phyloP scores from a whole-genome alignment of 2,329 filamentous ascomycete genomes.

The Paramyrothecium roridum region DNA sequence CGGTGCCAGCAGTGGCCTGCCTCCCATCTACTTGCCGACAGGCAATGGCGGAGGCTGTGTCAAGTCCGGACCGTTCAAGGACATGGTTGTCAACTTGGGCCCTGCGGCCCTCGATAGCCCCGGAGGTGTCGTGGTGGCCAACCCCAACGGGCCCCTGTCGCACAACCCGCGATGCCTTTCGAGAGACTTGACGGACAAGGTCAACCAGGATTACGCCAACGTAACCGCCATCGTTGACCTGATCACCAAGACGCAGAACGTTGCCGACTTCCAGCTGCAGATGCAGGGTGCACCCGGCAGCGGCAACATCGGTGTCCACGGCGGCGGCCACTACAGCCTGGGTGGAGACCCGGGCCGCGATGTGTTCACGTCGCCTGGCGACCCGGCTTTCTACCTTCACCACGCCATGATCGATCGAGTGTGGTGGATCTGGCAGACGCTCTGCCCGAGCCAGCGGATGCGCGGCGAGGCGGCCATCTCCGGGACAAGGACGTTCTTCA shows the following conservation, averaged over 20 bases:
- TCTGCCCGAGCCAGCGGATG: slow-evolving; percentile 19
- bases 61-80: slow-evolving; percentile 43
- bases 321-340: slow-evolving; percentile 34
- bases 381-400: slow-evolving; percentile 30
- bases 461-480: slow-evolving; percentile 13
- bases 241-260: slow-evolving; percentile 31
- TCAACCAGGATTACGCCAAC: slow-evolving; percentile 21
- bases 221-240: slow-evolving; percentile 27
- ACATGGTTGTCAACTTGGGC: slow-evolving; percentile 37
- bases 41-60: slow-evolving; percentile 56
- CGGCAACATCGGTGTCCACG: slow-evolving; percentile 28
- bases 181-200: slow-evolving; percentile 26
- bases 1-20: slow-evolving; percentile 20
- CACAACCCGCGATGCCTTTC: slow-evolving; percentile 42
- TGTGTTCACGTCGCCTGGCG: slow-evolving; percentile 34
- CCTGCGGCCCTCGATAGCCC: slow-evolving; percentile 27
- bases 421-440: slow-evolving; percentile 25
- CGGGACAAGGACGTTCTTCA: slow-evolving; percentile 20
- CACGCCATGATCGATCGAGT: slow-evolving; percentile 25
- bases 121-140: slow-evolving; percentile 15
- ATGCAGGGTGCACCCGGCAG: slow-evolving; percentile 35
- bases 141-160: slow-evolving; percentile 20
- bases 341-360: slow-evolving; percentile 38
- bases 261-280: slow-evolving; percentile 39
- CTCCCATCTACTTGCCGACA: slow-evolving; percentile 31